Conservation (phyloP, 1,139 yeast species). For the Meyerozyma athensensis region DNA sequence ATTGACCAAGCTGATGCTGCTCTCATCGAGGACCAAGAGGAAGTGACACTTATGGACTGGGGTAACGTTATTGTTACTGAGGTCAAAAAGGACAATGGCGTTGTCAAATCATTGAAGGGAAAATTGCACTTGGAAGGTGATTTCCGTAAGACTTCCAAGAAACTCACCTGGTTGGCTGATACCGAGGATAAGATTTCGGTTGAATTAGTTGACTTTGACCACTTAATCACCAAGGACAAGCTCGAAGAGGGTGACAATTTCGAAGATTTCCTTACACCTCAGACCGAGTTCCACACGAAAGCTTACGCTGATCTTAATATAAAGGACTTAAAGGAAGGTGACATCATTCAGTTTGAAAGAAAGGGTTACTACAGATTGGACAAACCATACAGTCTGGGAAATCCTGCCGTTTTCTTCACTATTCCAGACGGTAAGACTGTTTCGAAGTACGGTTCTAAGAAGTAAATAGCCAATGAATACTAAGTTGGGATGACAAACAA, state of each 20-base stretch:
- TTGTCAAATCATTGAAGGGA: conserved; percentile 65
- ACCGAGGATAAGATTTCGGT: conserved; percentile 66
- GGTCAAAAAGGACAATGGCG: conserved; percentile 54
- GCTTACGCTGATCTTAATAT: conserved; percentile 84
- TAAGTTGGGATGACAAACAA: not conserved
- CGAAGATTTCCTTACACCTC: conserved; percentile 86
- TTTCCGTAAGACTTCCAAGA: conserved; percentile 94
- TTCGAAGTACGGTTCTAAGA: conserved; percentile 70
- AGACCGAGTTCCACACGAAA: conserved; percentile 76
- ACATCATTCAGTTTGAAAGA: conserved; percentile 91
- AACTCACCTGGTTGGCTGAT: conserved; percentile 92
- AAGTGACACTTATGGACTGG: conserved; percentile 98
- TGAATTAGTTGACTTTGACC: conserved; percentile 89
- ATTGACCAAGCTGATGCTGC: conserved; percentile 91
- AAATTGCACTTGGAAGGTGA: conserved; percentile 92
- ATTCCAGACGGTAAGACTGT: conserved; percentile 96
- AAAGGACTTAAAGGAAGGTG: conserved; percentile 72
- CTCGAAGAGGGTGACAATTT: conserved; percentile 92
- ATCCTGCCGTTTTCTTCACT: conserved; percentile 72
- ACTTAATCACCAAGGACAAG: conserved; percentile 92
- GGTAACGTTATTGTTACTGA: conserved; percentile 85
- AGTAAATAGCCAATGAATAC: conserved; percentile 13
- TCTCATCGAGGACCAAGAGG: conserved; percentile 68
- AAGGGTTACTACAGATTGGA: conserved; percentile 94
- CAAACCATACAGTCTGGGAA: conserved; percentile 49